Base-by-base conservation (phyloP, 2,329 filamentous ascomycete species). In the Elsinoe batatas region DNA sequence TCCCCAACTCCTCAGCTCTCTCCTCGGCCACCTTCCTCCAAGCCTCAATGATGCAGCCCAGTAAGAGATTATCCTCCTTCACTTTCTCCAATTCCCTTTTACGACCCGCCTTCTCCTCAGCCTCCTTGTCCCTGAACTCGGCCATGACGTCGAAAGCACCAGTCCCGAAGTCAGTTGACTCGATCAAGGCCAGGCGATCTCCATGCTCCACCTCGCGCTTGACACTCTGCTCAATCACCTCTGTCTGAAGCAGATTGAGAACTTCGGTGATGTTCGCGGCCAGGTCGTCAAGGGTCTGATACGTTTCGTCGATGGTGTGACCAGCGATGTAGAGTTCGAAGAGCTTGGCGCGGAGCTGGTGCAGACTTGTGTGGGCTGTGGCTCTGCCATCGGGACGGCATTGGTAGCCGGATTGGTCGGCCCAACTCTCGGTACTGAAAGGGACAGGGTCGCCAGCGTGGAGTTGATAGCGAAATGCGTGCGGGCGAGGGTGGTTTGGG, bases 21-120 rank as follows among this genome's bases (percentile, higher is more conserved):
- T 13, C 26, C 18, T 44, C 40, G 5, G 40, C 40, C 40, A 44
- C 40, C 17, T 44, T 20, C 10, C 40, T 44, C 40, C 40, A 44
- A 7, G 20, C 67, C 58, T 70, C 70, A 5, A 76, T 74, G 20
- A 78, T 56, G 53, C 71, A 71, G 37, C 83, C 63, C 6, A 76
- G 78, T 63, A 76, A 68, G 53, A 83, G 79, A 40, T 83, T 72
- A 49, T 82, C 79, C 57, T 71, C 73, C 0, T 80, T 80, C 35
- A 84, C 68, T 59, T 79, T 77, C 12, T 78, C 75, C 8, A 83
- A 74, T 61, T 83, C 79, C 10, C n/a, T 26, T 20, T 44, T 7
- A 7, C 30, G 10, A 18, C 26, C 4, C 46, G 15, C 20, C 50
- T 32, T 42, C n/a, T 36, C 38, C 33, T 30, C 32, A 32, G 18